Evolutionary conservation across 2,329 filamentous ascomycete genomes (phyloP).

Genomic region (Fusarium staphyleae): DNA sequence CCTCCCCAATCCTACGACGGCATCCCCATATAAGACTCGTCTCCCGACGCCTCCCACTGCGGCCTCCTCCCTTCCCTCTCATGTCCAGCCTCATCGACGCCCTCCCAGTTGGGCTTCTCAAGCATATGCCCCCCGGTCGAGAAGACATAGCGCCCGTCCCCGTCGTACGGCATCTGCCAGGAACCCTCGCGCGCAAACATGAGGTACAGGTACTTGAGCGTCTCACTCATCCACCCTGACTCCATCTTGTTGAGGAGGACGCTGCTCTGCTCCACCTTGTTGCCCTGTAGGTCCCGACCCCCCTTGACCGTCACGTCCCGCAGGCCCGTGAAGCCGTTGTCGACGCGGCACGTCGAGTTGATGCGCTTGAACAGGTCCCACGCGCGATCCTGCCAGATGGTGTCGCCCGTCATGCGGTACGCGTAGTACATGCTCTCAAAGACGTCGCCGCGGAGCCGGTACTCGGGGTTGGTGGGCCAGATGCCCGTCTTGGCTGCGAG

Average conservation of each 20-base stretch:
- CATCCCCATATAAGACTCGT: background rate
- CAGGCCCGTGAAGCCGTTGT: constrained; percentile 72
- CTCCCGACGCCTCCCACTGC: background rate
- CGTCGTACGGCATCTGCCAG: constrained; percentile 56
- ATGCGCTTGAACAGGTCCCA: constrained; percentile 80
- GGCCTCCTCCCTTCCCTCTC: background rate
- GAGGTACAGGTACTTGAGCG: constrained; percentile 83
- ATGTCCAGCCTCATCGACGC: background rate
- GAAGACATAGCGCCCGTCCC: constrained; percentile 57
- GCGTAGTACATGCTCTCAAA: constrained; percentile 89
- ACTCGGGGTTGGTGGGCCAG: constrained; percentile 56
- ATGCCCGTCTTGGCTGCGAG: constrained; percentile 76
- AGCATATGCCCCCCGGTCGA: constrained; percentile 60
- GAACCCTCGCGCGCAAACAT: constrained; percentile 68
- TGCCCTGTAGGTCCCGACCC: constrained; percentile 22
- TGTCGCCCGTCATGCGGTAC: constrained; percentile 77
- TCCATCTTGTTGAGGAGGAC: constrained; percentile 74
- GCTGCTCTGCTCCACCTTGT: constrained; percentile 58
- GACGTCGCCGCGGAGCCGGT: constrained; percentile 52
- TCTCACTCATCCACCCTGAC: constrained; percentile 88
- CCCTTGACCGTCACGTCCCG: constrained; percentile 65
- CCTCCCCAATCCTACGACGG: background rate
- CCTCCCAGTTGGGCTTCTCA: background rate
- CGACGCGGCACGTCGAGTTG: constrained; percentile 66
- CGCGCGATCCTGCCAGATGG: constrained; percentile 82